Percentiles rank a stretch among this genome's conserved stretches.
Conservation (phyloP, 139 green algal species). For the Asterochloris erici region DNA sequence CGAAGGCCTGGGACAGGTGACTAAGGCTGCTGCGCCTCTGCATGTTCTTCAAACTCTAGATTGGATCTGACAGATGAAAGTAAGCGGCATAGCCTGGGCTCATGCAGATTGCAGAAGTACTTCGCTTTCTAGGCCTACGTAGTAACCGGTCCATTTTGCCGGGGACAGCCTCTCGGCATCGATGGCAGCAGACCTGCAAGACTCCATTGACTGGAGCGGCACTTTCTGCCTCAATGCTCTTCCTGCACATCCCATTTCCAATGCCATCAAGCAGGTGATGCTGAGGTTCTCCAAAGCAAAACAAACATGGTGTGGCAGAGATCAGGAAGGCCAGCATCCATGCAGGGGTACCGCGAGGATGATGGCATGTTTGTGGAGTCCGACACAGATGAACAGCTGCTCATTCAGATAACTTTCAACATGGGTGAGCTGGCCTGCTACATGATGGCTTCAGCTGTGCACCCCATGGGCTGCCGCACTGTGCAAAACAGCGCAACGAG, state of each 20-base stretch:
- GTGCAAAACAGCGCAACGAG: background rate
- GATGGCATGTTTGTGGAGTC: slow-evolving; percentile 67
- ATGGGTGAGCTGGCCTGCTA: slow-evolving; percentile 12
- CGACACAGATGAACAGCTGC: slow-evolving; percentile 86
- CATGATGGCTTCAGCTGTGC: background rate
- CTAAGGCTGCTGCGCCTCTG: too few species aligned
- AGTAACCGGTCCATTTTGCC: too few species aligned
- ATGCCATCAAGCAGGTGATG: slow-evolving; percentile 63
- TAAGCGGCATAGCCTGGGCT: too few species aligned
- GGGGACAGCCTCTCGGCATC: too few species aligned
- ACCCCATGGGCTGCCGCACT: background rate
- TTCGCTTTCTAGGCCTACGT: too few species aligned
- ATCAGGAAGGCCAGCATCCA: background rate
- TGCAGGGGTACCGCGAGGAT: slow-evolving; percentile 73
- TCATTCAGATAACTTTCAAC: slow-evolving; percentile 82
- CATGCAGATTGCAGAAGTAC: too few species aligned
- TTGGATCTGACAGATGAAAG: too few species aligned
- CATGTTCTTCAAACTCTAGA: too few species aligned
- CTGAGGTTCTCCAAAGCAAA: background rate
- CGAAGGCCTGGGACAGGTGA: too few species aligned
- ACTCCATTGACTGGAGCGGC: slow-evolving; percentile 64
- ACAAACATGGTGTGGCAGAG: slow-evolving; percentile 25
- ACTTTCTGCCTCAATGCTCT: slow-evolving; percentile 82
- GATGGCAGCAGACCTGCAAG: slow-evolving; percentile 57
- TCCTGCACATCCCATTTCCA: slow-evolving; percentile 40